A percentile compares a stretch with the other conserved stretches of the same genome.
Conservation (phyloP, 495 filamentous ascomycete species). For the Copromyces sp. region DNA sequence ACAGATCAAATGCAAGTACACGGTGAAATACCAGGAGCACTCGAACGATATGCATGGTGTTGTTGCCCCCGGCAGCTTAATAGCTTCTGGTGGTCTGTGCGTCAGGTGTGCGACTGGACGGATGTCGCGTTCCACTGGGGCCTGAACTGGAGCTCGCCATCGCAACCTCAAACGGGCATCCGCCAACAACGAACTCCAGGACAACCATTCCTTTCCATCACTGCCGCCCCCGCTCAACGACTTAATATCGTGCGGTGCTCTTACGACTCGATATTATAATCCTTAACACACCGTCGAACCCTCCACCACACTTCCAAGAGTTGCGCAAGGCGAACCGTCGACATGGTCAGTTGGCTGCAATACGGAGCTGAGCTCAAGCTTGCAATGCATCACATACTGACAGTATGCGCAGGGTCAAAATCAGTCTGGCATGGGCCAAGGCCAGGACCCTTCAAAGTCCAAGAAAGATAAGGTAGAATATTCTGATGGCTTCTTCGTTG, state of each 20-base stretch:
- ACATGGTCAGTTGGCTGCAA: slow-evolving; percentile 17
- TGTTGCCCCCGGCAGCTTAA: neutral
- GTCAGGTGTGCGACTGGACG: neutral
- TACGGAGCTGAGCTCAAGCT: neutral
- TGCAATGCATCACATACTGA: slow-evolving; percentile 9
- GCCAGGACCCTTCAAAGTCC: slow-evolving; percentile 61
- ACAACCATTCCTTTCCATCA: neutral
- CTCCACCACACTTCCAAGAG: neutral
- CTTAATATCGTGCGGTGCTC: neutral
- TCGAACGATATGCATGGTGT: neutral
- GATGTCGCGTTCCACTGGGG: neutral
- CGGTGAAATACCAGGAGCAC: neutral
- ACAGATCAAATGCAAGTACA: neutral
- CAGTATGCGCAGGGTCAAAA: slow-evolving; percentile 62
- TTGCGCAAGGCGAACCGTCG: neutral
- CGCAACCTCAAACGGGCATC: neutral
- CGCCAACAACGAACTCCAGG: neutral
- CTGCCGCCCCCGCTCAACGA: neutral
- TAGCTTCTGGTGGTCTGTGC: neutral
- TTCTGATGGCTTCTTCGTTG: slow-evolving; percentile 1
- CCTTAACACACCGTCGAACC: neutral
- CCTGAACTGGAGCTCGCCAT: neutral
- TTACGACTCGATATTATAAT: neutral
- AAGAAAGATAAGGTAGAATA: slow-evolving; percentile 85
- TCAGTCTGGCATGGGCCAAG: slow-evolving; percentile 74